A percentile compares a stretch with the other conserved stretches of the same genome.
phyloP scores from a whole-genome alignment of 2,329 filamentous ascomycete genomes.

The Clathrospora elynae region DNA sequence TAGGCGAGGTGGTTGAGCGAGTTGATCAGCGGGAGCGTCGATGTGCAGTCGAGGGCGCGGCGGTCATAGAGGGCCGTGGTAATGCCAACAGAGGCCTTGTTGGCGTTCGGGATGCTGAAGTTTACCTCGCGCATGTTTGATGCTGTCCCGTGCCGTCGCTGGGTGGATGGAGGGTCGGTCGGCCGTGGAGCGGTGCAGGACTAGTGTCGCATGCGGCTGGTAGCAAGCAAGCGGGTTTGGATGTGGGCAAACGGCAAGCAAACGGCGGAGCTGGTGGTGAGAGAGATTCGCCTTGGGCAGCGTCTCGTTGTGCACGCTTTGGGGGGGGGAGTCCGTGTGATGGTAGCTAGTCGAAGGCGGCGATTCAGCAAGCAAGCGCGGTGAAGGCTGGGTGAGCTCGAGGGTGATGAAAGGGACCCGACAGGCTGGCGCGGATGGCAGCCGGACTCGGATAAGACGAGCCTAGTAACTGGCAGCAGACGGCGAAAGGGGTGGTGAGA shows the following conservation, averaged over 20 bases:
- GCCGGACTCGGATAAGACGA: constrained; percentile 15
- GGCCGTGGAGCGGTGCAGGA: constrained; percentile 36
- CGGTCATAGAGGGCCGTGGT: constrained; percentile 98
- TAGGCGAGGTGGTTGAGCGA: constrained; percentile 98
- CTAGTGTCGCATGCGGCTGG: constrained; percentile 43
- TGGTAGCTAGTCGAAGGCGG: constrained; percentile 11
- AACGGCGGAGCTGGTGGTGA: constrained; percentile 15
- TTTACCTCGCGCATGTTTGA: constrained; percentile 96
- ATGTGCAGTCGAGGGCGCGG: constrained; percentile 96
- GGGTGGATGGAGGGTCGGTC: constrained; percentile 15
- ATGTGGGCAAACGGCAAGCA: constrained; percentile 16
- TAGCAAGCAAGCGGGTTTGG: constrained; percentile 16
- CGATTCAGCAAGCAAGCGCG: constrained; percentile 19
- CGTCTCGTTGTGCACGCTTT: constrained; percentile 2
- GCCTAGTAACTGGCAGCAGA: constrained; percentile 7
- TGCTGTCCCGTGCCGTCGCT: constrained; percentile 21
- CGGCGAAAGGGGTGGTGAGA: constrained; percentile 28
- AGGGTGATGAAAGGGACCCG: constrained; percentile 20
- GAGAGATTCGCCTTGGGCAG: background rate
- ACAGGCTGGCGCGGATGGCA: constrained; percentile 16
- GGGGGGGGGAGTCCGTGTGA: constrained; percentile 20
- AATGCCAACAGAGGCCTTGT: constrained; percentile 98
- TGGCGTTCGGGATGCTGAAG: constrained; percentile 98
- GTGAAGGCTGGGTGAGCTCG: constrained; percentile 14
- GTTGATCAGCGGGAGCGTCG: constrained; percentile 95